Base-by-base conservation (phyloP, 345 rosid species). In the Lagerstroemia speciosa region DNA sequence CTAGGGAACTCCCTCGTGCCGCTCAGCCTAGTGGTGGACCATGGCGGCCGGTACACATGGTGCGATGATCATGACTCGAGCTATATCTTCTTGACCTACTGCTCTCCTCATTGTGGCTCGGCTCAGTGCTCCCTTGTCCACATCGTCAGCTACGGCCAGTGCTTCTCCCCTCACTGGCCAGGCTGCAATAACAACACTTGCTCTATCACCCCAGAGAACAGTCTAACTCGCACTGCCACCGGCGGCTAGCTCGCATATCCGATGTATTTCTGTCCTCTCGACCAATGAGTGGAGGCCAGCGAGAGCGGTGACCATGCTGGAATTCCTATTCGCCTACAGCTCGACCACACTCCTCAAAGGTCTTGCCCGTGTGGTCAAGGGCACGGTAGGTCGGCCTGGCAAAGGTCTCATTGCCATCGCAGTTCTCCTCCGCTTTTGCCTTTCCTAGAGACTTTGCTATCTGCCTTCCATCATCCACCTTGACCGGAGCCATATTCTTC, bases 141-240 rank as follows among this genome's bases (percentile, higher is more conserved):
- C 40, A 5, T 31, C 8, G 46, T 65, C 67, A 81, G 88, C 27
- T 64, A 68, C 30, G 65, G 34, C 3, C 60, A 61, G 4, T 78
- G 82, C 67, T 68, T 32, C 73, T 17, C 63, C 5, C 86, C 79
- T 3, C 27, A 9, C 31, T 52, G 43, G 31, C 86, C 88, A 3
- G 85, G 88, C 2, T 86, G 87, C 78, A 71, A 78, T 73, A 84
- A 83, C 55, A 73, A 78, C 73, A 82, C 84, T 0, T 86, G 89
- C 15, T 67, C 72, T 16, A 72, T 67, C 72, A 15, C 64, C 8
- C 83, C 83, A 0, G 82, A 72, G 36, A 79, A 84, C 72, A 66
- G 84, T 19, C 50, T 79, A 1, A 70, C 68, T 1, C 8, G 40
- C 5, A 73, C 66, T 2, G 67, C 66, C 24, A 78, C 79, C 0